phyloP scores from a whole-genome alignment of 2,329 filamentous ascomycete species.

The Penicillium sp. region DNA sequence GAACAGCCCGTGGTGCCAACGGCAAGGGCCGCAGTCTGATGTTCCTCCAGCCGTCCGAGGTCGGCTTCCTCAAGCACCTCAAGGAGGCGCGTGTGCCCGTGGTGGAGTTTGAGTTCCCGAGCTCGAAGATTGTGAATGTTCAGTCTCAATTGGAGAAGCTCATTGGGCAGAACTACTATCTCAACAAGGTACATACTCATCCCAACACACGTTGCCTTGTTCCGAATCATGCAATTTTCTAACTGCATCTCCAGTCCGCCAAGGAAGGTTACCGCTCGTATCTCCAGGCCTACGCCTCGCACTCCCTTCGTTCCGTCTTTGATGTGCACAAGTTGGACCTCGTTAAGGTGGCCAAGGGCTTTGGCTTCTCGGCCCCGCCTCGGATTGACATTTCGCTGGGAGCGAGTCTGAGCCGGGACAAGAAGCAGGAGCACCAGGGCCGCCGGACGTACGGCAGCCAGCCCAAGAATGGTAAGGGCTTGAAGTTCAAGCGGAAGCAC shows the following conservation, averaged over 20 bases:
- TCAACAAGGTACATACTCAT: slow-evolving; percentile 70
- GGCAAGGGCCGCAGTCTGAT: slow-evolving; percentile 85
- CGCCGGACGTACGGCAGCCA: slow-evolving; percentile 77
- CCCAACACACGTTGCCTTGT: neutral
- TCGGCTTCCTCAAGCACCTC: slow-evolving; percentile 88
- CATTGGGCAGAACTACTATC: slow-evolving; percentile 93
- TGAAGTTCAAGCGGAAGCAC: slow-evolving; percentile 56
- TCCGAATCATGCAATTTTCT: neutral
- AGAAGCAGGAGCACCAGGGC: slow-evolving; percentile 62
- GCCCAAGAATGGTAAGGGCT: slow-evolving; percentile 60
- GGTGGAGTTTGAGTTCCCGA: slow-evolving; percentile 93
- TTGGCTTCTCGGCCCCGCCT: slow-evolving; percentile 76
- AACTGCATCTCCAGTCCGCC: slow-evolving; percentile 51
- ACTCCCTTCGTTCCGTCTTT: slow-evolving; percentile 79
- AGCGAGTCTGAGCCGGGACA: slow-evolving; percentile 72
- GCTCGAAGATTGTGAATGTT: slow-evolving; percentile 87
- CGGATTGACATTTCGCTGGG: slow-evolving; percentile 77
- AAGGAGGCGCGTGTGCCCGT: slow-evolving; percentile 91
- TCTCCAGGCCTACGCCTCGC: slow-evolving; percentile 90
- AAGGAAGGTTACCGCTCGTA: slow-evolving; percentile 83
- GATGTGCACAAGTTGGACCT: slow-evolving; percentile 81
- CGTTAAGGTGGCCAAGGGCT: slow-evolving; percentile 80
- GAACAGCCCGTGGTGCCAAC: slow-evolving; percentile 83
- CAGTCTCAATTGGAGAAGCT: slow-evolving; percentile 91
- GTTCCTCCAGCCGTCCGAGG: slow-evolving; percentile 89